Evolutionary conservation across 139 green algal species (phyloP).

Genomic region (Picochlorum sp.): DNA sequence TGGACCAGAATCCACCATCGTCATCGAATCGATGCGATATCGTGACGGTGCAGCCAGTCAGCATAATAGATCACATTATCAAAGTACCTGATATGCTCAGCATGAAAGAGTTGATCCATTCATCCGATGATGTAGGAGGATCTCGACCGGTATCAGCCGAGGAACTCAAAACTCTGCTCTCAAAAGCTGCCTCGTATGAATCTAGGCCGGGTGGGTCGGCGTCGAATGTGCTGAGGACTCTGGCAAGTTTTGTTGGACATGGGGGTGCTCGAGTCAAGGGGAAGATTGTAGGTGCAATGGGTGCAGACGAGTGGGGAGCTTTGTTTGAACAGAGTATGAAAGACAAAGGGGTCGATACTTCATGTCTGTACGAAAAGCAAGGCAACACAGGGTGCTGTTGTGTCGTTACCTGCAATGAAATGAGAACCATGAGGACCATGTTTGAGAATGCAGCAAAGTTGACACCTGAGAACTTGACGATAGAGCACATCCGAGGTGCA

Average conservation of each 20-base stretch:
- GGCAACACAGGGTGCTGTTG: conserved; percentile 38
- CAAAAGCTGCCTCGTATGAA: conserved; percentile 34
- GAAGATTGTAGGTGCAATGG: conserved; percentile 22
- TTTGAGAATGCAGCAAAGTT: conserved; percentile 18
- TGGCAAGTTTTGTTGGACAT: conserved; percentile 4
- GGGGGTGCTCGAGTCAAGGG: conserved; percentile 22
- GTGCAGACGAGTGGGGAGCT: conserved; percentile 36
- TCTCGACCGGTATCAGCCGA: conserved; percentile 18
- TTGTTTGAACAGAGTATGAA: conserved; percentile 42
- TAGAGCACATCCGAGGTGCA: neutral
- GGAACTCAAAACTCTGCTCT: conserved; percentile 35
- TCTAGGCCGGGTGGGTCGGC: conserved; percentile 44
- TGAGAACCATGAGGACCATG: conserved; percentile 55
- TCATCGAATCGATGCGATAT: no score
- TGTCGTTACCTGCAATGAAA: conserved; percentile 40
- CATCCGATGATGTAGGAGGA: conserved; percentile 31
- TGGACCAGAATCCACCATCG: no score
- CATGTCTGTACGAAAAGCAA: conserved; percentile 16
- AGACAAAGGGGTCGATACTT: conserved; percentile 29
- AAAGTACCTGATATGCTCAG: neutral
- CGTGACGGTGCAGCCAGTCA: conserved; percentile 18
- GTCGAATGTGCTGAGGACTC: conserved; percentile 25
- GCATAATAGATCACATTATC: conserved; percentile 32
- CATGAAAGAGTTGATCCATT: neutral
- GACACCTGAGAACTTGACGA: neutral